Conservation (phyloP, 2,329 filamentous ascomycete species). For the Aspergillus alliaceus region DNA sequence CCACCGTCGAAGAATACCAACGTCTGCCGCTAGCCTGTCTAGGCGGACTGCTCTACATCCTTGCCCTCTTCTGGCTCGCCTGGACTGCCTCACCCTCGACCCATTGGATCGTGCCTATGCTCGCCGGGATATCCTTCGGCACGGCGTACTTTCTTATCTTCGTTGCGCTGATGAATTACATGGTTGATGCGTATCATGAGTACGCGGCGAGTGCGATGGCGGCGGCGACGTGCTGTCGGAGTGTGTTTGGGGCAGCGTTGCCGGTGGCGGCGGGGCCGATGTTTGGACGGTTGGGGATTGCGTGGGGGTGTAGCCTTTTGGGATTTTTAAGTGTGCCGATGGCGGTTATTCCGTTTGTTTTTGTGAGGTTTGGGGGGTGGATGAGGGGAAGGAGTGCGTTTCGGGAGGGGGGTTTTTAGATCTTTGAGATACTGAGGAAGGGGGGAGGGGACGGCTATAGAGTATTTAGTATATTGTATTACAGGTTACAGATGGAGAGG, state of each 20-base stretch:
- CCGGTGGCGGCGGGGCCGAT: conserved; percentile 46
- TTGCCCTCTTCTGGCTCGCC: background rate
- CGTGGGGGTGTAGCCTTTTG: conserved; percentile 31
- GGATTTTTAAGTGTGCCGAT: conserved; percentile 28
- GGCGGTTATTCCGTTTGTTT: conserved; percentile 30
- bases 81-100: background rate
- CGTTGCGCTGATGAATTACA: conserved; percentile 1
- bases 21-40: background rate
- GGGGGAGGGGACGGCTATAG: too few relatives aligned
- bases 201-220: conserved; percentile 40
- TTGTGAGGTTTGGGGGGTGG: conserved; percentile 29
- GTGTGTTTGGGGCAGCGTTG: conserved; percentile 51
- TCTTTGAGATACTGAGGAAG: too few relatives aligned
- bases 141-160: background rate
- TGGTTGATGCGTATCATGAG: conserved; percentile 1
- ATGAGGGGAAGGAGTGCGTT: conserved; percentile 28
- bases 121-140: background rate
- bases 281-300: conserved; percentile 29
- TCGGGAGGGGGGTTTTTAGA: too few relatives aligned
- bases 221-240: conserved; percentile 48
- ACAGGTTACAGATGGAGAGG: too few relatives aligned
- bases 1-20: background rate
- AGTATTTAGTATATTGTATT: too few relatives aligned
- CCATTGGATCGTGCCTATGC: background rate
- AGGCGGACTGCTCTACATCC: background rate